A percentile compares a stretch with the other conserved stretches of the same genome.
Conservation (phyloP, 202 grass and related monocot species). For the Brachypodium distachyon region DNA sequence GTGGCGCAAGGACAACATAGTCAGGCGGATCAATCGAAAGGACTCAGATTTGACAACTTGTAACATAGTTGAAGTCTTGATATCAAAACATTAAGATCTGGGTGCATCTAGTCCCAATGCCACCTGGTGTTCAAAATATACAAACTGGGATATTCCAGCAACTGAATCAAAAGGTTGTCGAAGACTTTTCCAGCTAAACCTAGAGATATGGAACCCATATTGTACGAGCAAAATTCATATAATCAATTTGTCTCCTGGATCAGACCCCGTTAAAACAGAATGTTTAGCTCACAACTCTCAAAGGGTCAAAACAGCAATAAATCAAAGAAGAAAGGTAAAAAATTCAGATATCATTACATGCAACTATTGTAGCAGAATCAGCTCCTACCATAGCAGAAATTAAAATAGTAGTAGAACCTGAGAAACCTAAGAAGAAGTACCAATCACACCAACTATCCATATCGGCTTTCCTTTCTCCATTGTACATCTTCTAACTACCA, state of each 20-base stretch:
- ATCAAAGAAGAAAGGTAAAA: conserved; percentile 80
- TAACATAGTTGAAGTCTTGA: too few relatives aligned
- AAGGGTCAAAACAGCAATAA: conserved; percentile 16
- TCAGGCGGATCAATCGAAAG: too few relatives aligned
- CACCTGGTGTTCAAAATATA: conserved; percentile 34
- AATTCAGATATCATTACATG: conserved; percentile 22
- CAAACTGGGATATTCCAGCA: conserved; percentile 35
- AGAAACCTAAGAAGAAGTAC: conserved; percentile 74
- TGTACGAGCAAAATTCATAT: neutral
- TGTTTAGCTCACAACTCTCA: too few relatives aligned
- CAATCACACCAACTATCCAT: conserved; percentile 80
- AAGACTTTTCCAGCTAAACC: conserved; percentile 30
- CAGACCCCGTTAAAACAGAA: conserved; percentile 27
- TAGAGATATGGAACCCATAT: conserved; percentile 25
- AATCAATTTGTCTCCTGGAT: conserved; percentile 25
- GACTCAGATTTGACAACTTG: too few relatives aligned
- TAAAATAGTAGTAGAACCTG: conserved; percentile 38
- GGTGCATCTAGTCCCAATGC: neutral
- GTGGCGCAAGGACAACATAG: too few relatives aligned
- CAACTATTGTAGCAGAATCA: conserved; percentile 21
- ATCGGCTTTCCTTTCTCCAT: conserved; percentile 89
- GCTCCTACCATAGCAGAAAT: conserved; percentile 23
- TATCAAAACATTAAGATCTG: neutral
- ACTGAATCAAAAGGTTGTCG: neutral
- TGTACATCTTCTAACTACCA: conserved; percentile 74